Evolutionary conservation across 148 eudicot species (phyloP), one percentile per base, ranked within the genome.

Genomic region (Camellia japonica): DNA sequence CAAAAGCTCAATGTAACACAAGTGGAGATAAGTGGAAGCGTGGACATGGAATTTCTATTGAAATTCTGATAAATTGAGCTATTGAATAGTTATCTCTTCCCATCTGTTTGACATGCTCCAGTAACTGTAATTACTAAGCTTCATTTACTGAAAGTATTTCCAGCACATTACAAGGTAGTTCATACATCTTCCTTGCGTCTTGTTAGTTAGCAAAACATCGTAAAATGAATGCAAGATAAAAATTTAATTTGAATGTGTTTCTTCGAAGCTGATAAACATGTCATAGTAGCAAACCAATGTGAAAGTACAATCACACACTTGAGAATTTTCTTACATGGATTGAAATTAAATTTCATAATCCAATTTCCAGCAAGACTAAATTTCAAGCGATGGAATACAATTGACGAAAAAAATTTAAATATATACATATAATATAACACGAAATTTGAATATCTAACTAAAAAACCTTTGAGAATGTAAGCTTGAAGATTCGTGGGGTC

Each of bases 401-500:
- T 62, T 59, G 51, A 77, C 68, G 68, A 12, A 54, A 38, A 47
- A 23, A 6, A 72, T 18, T 30, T 30, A 30, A 30, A 30, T 30
- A 30, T 1, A 30, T 30, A 30, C 38, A 30, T 30, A 30, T 30
- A 30, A 30, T 30, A 30, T 30, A 30, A 68, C 4, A 10, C 13
- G 46, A 10, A 18, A 75, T 1, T 54, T 4, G 13, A 15, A 65
- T 18, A 41, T 72, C 38, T 30, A 30, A 30, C 11, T 6, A 11
- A 55, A 46, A 30, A 71, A 93, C 99, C 99, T 93, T 96, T 96
- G 68, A 93, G 90, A 81, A 96, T 89, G 82, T 91, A 96, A 56
- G 99, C 93, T 87, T 92, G 98, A 76, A 96, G 93, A 71, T 86
- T 84, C 20, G 87, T 41, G 15, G 95, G 90, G 86, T 96, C 99